Base-by-base conservation (phyloP, 164 flowering plant genomes). In the Vitis riparia region DNA sequence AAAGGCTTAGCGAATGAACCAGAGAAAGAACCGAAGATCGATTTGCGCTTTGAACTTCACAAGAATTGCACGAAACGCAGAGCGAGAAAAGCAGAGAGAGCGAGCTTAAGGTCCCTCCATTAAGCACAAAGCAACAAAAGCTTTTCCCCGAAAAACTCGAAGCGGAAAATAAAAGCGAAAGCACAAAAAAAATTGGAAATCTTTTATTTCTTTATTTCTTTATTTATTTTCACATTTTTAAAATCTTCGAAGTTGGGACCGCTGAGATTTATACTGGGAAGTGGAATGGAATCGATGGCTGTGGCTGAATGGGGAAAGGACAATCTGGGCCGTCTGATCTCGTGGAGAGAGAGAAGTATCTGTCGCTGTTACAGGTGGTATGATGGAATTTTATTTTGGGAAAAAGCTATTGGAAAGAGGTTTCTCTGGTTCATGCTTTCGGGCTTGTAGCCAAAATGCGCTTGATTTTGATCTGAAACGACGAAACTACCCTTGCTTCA, bases 81-180 rank as follows among this genome's bases (percentile, higher is more conserved):
- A 59, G 68, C 65, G 71, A 63, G 64, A 56, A 51, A 68, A 47
- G 50, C 59, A 62, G 61, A 72, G 67, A 65, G 57, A 65, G 61
- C 32, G 44, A 55, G 71, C 9, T 78, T 69, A 85, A 74, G 88
- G 85, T 7, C 83, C 88, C 77, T 87, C 90, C 88, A 87, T 87
- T 77, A 75, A 77, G 76, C 78, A 76, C 72, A 83, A 85, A 76
- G 76, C 84, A 80, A 81, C 80, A 75, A 80, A 79, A 82, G 70
- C 73, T 55, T 52, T 62, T 62, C 71, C 71, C 79, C 67, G 79
- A 72, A 79, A 70, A 82, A 68, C 75, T 71, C 79, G 55, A 77
- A 68, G 64, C 67, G 14, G 70, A 17, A 79, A 73, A 62, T 63
- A 55, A 29, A 2, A 8, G 10, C 15, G 51, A 73, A 72, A 67